phyloP scores from a whole-genome alignment of 305 asterid species.

The Rubia peregrina region DNA sequence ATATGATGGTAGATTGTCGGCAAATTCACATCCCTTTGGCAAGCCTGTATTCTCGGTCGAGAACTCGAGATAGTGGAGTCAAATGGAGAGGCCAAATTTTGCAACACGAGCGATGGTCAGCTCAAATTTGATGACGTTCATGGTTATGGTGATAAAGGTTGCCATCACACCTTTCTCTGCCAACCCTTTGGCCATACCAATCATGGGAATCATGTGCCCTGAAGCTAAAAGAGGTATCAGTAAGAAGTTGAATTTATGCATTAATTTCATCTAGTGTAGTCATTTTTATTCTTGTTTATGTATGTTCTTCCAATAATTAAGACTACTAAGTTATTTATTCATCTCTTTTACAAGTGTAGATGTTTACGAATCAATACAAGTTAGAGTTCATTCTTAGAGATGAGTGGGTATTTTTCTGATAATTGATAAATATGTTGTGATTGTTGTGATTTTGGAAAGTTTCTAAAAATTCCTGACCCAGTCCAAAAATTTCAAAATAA shows the following conservation, averaged over 20 bases:
- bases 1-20: constrained; percentile 27
- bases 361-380: too few species aligned
- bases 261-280: background rate
- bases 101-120: constrained; percentile 18
- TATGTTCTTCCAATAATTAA: too few species aligned
- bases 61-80: constrained; percentile 23
- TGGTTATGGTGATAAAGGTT: constrained; percentile 21
- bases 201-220: constrained; percentile 24
- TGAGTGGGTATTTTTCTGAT: too few species aligned
- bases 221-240: constrained; percentile 19
- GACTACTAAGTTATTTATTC: too few species aligned
- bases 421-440: too few species aligned
- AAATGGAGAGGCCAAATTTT: constrained; percentile 16
- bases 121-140: constrained; percentile 27
- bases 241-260: constrained; percentile 6
- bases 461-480: too few species aligned
- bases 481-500: too few species aligned
- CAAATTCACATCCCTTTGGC: constrained; percentile 41
- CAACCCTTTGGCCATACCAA: constrained; percentile 22
- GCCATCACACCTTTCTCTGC: constrained; percentile 12
- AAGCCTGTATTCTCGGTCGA: constrained; percentile 36
- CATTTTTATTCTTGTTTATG: background rate
- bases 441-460: too few species aligned
- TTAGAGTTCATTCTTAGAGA: too few species aligned
- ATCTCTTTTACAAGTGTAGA: too few species aligned